phyloP scores from a whole-genome alignment of 2,329 filamentous ascomycete species.

The Colletotrichum sansevieriae region DNA sequence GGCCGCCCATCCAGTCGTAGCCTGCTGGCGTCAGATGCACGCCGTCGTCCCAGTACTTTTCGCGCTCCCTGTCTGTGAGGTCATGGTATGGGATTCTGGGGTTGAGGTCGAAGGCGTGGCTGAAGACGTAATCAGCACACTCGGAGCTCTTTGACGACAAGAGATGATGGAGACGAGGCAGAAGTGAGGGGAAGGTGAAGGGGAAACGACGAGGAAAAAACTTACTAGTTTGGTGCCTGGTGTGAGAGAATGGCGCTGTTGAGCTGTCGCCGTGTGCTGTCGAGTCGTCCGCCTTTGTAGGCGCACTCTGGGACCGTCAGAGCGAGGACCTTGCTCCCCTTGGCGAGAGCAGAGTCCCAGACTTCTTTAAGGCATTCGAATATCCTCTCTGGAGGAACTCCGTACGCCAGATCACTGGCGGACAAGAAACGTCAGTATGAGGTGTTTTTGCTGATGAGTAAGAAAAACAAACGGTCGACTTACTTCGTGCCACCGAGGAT shows the following conservation, averaged over 20 bases:
- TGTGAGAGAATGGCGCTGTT: conserved; percentile 67
- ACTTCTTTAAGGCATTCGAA: conserved; percentile 61
- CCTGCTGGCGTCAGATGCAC: conserved; percentile 70
- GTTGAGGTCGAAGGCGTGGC: conserved; percentile 69
- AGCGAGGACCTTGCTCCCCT: conserved; percentile 69
- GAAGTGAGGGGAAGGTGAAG: too few relatives aligned
- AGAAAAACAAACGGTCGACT: conserved; percentile 37
- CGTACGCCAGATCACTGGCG: conserved; percentile 63
- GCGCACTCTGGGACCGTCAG: conserved; percentile 72
- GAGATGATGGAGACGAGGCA: too few relatives aligned
- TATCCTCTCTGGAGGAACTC: conserved; percentile 55
- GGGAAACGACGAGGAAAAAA: conserved; percentile 30
- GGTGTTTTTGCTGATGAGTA: background rate
- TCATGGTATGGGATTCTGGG: conserved; percentile 65
- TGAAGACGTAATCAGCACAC: conserved; percentile 46
- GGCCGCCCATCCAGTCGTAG: conserved; percentile 72
- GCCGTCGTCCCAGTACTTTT: conserved; percentile 71
- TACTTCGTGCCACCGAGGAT: conserved; percentile 75
- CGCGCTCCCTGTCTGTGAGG: conserved; percentile 60
- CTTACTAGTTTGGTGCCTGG: conserved; percentile 65
- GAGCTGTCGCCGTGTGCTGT: conserved; percentile 56
- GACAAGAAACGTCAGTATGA: background rate
- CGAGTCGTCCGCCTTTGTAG: conserved; percentile 46
- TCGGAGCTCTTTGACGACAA: too few relatives aligned
- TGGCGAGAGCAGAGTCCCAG: conserved; percentile 64